Evolutionary conservation across 495 filamentous ascomycete genomes (phyloP).

Genomic region (Penicillium subrubescens): DNA sequence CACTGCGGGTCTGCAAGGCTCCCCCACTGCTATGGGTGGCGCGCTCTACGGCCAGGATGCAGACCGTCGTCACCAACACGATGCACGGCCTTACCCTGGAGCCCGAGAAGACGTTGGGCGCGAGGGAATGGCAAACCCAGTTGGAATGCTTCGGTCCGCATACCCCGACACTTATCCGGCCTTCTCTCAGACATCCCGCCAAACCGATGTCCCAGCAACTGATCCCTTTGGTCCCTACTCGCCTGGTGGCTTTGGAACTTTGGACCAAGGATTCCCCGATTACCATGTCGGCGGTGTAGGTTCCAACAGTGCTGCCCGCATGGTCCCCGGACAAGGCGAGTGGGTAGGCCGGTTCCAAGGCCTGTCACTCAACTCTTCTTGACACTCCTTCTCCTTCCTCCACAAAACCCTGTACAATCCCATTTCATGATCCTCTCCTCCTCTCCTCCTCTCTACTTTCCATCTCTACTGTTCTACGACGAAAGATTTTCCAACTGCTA

Average conservation of each 20-base stretch:
- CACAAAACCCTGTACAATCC: constrained; percentile 21
- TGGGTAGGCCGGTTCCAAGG: constrained; percentile 53
- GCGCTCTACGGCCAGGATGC: constrained; percentile 40
- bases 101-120: constrained; percentile 35
- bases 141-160: constrained; percentile 37
- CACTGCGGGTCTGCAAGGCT: constrained; percentile 61
- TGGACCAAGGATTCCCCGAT: constrained; percentile 42
- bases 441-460: background rate
- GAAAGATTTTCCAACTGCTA: background rate
- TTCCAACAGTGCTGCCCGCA: constrained; percentile 33
- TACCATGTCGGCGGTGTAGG: constrained; percentile 28
- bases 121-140: constrained; percentile 36
- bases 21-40: constrained; percentile 29
- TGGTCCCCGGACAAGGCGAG: constrained; percentile 43
- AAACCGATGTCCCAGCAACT: constrained; percentile 27
- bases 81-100: constrained; percentile 32
- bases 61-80: constrained; percentile 41
- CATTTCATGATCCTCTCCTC: background rate
- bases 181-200: constrained; percentile 35
- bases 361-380: constrained; percentile 54
- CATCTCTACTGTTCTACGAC: background rate
- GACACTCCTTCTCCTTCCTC: constrained; percentile 9
- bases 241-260: constrained; percentile 30
- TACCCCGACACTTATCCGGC: constrained; percentile 44
- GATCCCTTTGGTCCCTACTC: constrained; percentile 44